Base-by-base conservation (phyloP, 2,329 filamentous ascomycete genomes). In the Ophiocordyceps camponoti-leonardi region DNA sequence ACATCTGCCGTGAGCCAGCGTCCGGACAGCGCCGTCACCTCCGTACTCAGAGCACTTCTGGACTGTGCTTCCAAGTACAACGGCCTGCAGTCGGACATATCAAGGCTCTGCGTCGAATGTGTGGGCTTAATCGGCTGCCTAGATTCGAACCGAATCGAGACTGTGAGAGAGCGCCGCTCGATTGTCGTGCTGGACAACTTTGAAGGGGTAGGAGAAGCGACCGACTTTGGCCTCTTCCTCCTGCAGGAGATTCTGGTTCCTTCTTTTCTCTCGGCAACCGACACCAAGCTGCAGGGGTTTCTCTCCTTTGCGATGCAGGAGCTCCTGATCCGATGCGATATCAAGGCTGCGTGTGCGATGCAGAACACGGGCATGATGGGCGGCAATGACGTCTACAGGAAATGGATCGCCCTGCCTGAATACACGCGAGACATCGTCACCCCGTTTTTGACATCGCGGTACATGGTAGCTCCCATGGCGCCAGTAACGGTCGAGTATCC, bases 271-370 rank as follows among this genome's bases (percentile, higher is more conserved):
- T 94, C 90, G 1, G 83, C 86, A 1, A 92, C 83, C 0, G 93
- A 95, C 58, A 83, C 87, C 2, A 81, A 79, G 51, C 73, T 87
- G 6, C 92, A 96, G 60, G 88, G 87, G 0, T 94, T 93, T 57
- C 71, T 99, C 18, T 90, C 90, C 1, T 98, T 84, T 61, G 85
- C 83, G 2, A 95, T 98, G 79, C 92, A 99, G 61, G 83, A 94
- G 54, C 72, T 96, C 39, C 72, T 96, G 4, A 79, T 81, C 41
- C 78, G 81, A 52, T 86, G 83, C 55, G 80, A 83, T 26, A 80
- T 95, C 55, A 79, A 71, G 48, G 67, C 73, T 12, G 75, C 73
- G 0, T 70, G 67, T 44, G 60, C 59, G 28, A 61, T 62, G 58
- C 60, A 65, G 35, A 62, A 64, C 4, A 59, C 61, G 1, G 60